Evolutionary conservation across 306 rosid genomes (phyloP).

Genomic region (Cucurbita moschata): DNA sequence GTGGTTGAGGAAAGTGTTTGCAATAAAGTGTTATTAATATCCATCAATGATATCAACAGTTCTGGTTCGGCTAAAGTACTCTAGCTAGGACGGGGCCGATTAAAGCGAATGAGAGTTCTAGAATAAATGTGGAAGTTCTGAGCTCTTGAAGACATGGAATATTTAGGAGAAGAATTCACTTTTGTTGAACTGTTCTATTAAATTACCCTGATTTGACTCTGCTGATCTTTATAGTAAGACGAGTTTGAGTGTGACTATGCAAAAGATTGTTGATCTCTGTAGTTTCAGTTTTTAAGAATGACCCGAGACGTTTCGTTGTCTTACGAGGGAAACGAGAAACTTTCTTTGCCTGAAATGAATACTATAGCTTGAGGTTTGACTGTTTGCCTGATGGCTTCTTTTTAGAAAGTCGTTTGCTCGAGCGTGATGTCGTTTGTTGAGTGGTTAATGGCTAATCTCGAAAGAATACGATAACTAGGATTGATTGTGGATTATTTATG

Average conservation of each 20-base stretch:
- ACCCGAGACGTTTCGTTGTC: not conserved
- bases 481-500: not conserved
- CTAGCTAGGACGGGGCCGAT: not conserved
- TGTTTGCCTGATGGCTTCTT: not conserved
- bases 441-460: not conserved
- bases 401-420: not conserved
- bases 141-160: not conserved
- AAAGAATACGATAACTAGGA: not conserved
- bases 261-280: not conserved
- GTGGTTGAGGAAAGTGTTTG: not conserved
- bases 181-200: not conserved
- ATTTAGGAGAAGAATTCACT: not conserved
- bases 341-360: not conserved
- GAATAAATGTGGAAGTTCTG: not conserved
- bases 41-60: not conserved
- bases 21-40: not conserved
- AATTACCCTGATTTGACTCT: not conserved
- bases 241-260: not conserved
- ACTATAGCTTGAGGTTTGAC: not conserved
- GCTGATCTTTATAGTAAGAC: not conserved
- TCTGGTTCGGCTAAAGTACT: not conserved
- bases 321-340: not conserved
- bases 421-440: not conserved
- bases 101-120: not conserved
- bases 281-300: not conserved